Evolutionary conservation across 1,284 basidiomycete species (phyloP).

Genomic region (Ceratobasidium sp.): DNA sequence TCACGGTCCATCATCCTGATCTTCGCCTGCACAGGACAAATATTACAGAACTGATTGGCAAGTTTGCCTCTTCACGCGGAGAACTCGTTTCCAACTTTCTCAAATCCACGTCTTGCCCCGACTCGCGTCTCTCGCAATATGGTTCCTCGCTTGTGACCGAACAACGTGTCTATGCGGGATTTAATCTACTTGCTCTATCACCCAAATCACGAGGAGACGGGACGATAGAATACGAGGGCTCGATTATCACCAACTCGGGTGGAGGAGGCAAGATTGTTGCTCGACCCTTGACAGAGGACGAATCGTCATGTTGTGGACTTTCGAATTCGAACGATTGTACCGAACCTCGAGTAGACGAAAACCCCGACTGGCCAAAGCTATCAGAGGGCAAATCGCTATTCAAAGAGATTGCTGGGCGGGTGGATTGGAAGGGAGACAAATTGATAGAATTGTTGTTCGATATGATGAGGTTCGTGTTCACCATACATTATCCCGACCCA

Average conservation of each 20-base stretch:
- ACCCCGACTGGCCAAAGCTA: constrained; percentile 69
- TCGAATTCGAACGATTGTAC: constrained; percentile 62
- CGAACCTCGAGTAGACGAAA: neutral
- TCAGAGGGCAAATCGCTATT: constrained; percentile 61
- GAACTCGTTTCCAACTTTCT: constrained; percentile 67
- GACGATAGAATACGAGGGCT: constrained; percentile 58
- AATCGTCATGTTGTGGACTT: constrained; percentile 59
- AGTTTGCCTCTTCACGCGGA: constrained; percentile 67
- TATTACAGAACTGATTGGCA: constrained; percentile 67
- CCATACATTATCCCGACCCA: too few relatives aligned
- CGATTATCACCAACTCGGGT: constrained; percentile 71
- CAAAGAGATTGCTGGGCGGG: constrained; percentile 51
- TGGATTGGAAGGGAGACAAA: constrained; percentile 55
- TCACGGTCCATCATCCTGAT: neutral
- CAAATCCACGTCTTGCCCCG: constrained; percentile 50
- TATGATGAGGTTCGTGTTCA: constrained; percentile 65
- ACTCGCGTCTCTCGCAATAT: constrained; percentile 46
- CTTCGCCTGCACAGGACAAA: constrained; percentile 65
- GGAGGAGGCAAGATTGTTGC: constrained; percentile 65
- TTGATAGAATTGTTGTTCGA: constrained; percentile 66
- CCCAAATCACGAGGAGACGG: constrained; percentile 27
- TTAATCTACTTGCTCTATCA: constrained; percentile 72
- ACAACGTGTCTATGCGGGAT: constrained; percentile 64
- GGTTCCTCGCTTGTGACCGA: constrained; percentile 24
- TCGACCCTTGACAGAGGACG: constrained; percentile 58